These are phyloP conservation scores for Xanthoconium stramineum DNA, from an alignment of 768 basidiomycete genomes.

Conservation along the genomic window DNA sequence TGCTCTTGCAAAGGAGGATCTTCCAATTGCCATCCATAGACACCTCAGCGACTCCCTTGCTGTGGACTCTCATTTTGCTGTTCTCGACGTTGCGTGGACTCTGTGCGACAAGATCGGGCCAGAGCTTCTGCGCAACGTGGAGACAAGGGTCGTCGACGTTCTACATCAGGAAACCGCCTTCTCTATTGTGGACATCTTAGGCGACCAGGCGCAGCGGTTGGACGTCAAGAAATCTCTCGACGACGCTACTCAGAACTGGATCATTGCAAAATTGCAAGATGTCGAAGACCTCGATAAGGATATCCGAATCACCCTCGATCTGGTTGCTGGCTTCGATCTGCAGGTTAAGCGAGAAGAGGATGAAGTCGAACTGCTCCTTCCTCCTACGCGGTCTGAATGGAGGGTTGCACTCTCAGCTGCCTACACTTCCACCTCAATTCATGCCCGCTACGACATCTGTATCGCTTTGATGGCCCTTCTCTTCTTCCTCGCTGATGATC, in stretches of 20 bases:
- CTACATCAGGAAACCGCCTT: constrained; percentile 77
- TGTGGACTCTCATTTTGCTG: constrained; percentile 49
- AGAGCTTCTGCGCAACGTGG: constrained; percentile 52
- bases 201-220: constrained; percentile 56
- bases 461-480: constrained; percentile 63
- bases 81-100: constrained; percentile 63
- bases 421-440: constrained; percentile 59
- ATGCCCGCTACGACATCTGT: constrained; percentile 74
- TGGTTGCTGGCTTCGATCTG: constrained; percentile 67
- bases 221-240: constrained; percentile 56
- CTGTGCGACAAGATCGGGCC: constrained; percentile 60
- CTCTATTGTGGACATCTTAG: constrained; percentile 70
- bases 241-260: constrained; percentile 58
- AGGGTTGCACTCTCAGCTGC: constrained; percentile 56
- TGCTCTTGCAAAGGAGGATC: constrained; percentile 60
- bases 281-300: constrained; percentile 55
- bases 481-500: constrained; percentile 66
- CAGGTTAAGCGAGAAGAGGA: constrained; percentile 76
- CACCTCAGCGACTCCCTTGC: constrained; percentile 42
- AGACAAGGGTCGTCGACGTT: constrained; percentile 57
- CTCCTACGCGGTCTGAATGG: constrained; percentile 59
- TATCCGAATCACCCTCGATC: constrained; percentile 57
- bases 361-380: constrained; percentile 54
- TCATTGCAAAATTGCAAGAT: constrained; percentile 55
- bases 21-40: constrained; percentile 57